phyloP scores from a whole-genome alignment of 148 eudicot species.

The Spergularia bocconei region DNA sequence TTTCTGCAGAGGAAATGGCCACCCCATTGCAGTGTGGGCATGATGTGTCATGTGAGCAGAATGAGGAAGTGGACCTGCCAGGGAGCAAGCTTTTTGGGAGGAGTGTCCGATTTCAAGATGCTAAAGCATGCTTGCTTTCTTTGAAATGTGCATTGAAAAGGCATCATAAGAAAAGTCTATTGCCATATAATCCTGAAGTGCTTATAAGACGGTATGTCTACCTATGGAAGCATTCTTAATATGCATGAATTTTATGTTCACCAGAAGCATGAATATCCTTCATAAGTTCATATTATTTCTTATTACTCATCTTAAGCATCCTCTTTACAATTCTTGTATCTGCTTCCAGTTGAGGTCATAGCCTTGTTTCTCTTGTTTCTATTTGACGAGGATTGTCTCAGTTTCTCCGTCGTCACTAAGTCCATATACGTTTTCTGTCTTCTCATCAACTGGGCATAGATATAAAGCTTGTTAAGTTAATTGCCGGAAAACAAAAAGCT shows the following conservation, averaged over 20 bases:
- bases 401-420: background rate
- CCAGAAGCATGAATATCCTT: background rate
- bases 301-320: no score
- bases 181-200: conserved; percentile 87
- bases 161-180: conserved; percentile 61
- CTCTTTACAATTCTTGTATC: no score
- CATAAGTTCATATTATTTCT: background rate
- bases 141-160: conserved; percentile 52
- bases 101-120: conserved; percentile 41
- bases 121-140: conserved; percentile 61
- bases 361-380: background rate
- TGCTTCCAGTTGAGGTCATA: background rate
- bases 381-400: background rate
- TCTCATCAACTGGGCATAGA: conserved; percentile 8
- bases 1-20: conserved; percentile 22
- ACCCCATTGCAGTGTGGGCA: conserved; percentile 14
- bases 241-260: background rate
- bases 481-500: background rate
- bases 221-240: background rate
- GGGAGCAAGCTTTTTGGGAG: conserved; percentile 19
- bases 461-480: background rate
- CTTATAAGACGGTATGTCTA: conserved; percentile 65
- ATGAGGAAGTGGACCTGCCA: conserved; percentile 18
- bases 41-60: conserved; percentile 22
- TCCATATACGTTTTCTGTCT: background rate